Evolutionary conservation across 2,329 filamentous ascomycete species (phyloP).

Genomic region (Penicillium glabrum): DNA sequence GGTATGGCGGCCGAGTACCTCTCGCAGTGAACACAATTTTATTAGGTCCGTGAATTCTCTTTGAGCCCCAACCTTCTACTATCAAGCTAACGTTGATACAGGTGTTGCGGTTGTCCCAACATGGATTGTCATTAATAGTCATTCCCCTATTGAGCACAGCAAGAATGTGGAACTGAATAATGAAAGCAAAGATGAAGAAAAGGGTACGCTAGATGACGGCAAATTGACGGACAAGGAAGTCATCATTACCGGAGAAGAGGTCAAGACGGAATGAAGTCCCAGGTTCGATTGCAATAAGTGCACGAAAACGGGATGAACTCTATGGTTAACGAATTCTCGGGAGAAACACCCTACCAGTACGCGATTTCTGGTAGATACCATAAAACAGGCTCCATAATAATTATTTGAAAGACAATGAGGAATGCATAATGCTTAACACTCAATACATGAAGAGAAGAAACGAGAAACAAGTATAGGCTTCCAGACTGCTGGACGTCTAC

Average conservation of each 20-base stretch:
- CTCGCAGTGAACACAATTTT: constrained; percentile 42
- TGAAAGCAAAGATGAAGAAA: constrained; percentile 15
- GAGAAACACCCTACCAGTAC: no score
- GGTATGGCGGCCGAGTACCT: constrained; percentile 44
- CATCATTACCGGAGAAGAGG: neutral
- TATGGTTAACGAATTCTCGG: no score
- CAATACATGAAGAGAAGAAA: no score
- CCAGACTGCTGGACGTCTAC: no score
- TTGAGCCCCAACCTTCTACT: neutral
- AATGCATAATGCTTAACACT: no score
- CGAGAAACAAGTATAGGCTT: no score
- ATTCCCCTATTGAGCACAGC: constrained; percentile 21
- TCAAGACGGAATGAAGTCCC: neutral
- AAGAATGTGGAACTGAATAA: constrained; percentile 1
- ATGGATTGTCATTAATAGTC: constrained; percentile 25
- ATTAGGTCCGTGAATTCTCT: constrained; percentile 23
- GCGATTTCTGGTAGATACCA: no score
- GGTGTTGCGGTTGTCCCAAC: constrained; percentile 28
- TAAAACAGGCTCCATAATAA: no score
- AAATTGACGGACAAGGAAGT: neutral
- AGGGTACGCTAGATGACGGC: neutral
- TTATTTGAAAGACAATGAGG: no score
- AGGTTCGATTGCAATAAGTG: no score
- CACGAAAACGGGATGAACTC: no score
- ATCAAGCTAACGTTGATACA: neutral